Percentiles rank a stretch among this genome's conserved stretches.
These are phyloP conservation scores for Starmerella davenportii DNA, from an alignment of 805 yeast genomes.

Conservation along the genomic window DNA sequence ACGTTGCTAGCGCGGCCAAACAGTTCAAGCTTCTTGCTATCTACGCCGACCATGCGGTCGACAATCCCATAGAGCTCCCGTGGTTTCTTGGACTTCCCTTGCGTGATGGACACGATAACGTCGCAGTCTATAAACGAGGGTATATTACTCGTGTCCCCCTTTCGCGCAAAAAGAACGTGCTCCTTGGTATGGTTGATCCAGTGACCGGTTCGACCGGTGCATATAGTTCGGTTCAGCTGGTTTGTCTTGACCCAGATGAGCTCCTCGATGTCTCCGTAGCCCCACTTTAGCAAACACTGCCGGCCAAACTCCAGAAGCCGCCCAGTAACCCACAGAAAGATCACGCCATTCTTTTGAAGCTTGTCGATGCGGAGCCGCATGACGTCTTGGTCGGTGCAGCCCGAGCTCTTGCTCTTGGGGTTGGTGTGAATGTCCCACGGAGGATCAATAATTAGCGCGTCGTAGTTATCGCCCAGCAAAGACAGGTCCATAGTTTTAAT, in stretches of 20 bases:
- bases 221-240: constrained; percentile 71
- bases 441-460: constrained; percentile 69
- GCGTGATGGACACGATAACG: constrained; percentile 58
- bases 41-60: constrained; percentile 64
- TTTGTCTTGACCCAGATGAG: constrained; percentile 81
- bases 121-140: constrained; percentile 41
- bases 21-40: constrained; percentile 65
- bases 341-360: constrained; percentile 68
- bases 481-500: constrained; percentile 53
- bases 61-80: constrained; percentile 76
- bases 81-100: constrained; percentile 83
- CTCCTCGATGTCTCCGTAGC: constrained; percentile 61
- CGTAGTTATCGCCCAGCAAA: constrained; percentile 62
- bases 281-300: constrained; percentile 61
- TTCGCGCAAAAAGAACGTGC: constrained; percentile 68
- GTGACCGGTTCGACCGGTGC: constrained; percentile 92
- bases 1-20: constrained; percentile 78
- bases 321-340: constrained; percentile 88
- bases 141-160: constrained; percentile 44
- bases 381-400: constrained; percentile 49
- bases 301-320: constrained; percentile 81
- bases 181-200: constrained; percentile 94
- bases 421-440: constrained; percentile 96
- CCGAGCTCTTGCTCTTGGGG: constrained; percentile 5
- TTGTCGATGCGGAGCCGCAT: constrained; percentile 43